Conservation (phyloP, 495 filamentous ascomycete genomes). For the Talaromyces proteolyticus region DNA sequence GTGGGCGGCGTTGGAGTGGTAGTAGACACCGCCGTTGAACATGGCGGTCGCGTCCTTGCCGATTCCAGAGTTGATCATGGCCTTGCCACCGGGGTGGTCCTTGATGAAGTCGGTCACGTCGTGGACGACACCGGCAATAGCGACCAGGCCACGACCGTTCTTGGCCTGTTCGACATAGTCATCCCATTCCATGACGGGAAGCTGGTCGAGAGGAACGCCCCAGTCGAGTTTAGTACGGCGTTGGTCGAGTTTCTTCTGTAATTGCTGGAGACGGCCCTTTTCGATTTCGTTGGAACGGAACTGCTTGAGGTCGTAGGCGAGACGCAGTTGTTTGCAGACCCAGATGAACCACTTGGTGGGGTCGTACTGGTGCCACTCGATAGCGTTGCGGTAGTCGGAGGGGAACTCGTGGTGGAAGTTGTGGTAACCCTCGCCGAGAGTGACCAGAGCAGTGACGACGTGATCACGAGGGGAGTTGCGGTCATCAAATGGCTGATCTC, state of each 20-base stretch:
- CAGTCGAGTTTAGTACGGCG: slow-evolving; percentile 89
- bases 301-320: slow-evolving; percentile 94
- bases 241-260: slow-evolving; percentile 99
- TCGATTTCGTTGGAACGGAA: slow-evolving; percentile 98
- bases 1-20: slow-evolving; percentile 96
- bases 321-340: slow-evolving; percentile 85
- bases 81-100: slow-evolving; percentile 94
- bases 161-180: slow-evolving; percentile 85
- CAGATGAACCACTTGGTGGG: slow-evolving; percentile 98
- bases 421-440: slow-evolving; percentile 97
- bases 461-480: slow-evolving; percentile 97
- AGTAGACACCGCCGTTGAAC: slow-evolving; percentile 99
- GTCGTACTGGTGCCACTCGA: slow-evolving; percentile 98
- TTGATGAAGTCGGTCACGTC: slow-evolving; percentile 93
- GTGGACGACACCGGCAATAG: slow-evolving; percentile 92
- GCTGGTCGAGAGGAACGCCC: slow-evolving; percentile 88
- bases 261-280: slow-evolving; percentile 94
- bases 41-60: slow-evolving; percentile 98
- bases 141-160: slow-evolving; percentile 81
- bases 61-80: slow-evolving; percentile 85
- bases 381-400: slow-evolving; percentile 97
- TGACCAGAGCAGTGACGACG: slow-evolving; percentile 90
- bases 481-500: slow-evolving; percentile 98
- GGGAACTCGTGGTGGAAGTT: slow-evolving; percentile 99
- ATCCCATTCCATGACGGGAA: slow-evolving; percentile 96